Percentiles rank a stretch among this genome's conserved stretches.
These are phyloP conservation scores for Globisporangium sylvaticum DNA, from an alignment of 352 stramenopile genomes.

Conservation along the genomic window DNA sequence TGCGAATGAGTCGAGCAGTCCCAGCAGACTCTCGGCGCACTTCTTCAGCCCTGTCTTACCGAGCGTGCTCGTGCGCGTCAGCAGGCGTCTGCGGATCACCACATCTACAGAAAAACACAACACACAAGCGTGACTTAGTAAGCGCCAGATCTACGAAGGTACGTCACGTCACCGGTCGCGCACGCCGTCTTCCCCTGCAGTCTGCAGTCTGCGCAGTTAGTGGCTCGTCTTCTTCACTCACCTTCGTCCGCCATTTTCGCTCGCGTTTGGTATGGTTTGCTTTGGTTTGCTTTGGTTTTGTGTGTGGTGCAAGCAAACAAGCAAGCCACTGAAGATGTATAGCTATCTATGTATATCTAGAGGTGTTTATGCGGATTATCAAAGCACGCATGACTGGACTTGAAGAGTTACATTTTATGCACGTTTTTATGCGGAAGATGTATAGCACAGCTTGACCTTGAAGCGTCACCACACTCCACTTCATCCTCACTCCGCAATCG, in stretches of 20 bases:
- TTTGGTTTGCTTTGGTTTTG: constrained; percentile 4
- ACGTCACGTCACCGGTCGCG: too few species aligned
- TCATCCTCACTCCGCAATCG: neutral
- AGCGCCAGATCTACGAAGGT: neutral
- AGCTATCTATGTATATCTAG: too few species aligned
- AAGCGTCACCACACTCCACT: neutral
- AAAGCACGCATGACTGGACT: neutral
- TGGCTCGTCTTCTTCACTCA: constrained; percentile 10
- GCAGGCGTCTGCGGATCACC: constrained; percentile 65
- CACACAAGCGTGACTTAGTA: neutral
- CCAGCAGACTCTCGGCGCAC: constrained; percentile 66
- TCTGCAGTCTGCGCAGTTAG: neutral
- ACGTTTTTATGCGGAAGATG: neutral
- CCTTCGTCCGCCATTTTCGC: constrained; percentile 55
- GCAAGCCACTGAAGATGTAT: too few species aligned
- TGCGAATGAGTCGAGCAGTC: constrained; percentile 53
- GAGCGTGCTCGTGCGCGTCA: constrained; percentile 77
- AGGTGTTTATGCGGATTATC: neutral
- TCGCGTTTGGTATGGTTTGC: constrained; percentile 2
- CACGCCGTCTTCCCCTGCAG: neutral
- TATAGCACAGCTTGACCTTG: neutral
- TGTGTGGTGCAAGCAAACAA: neutral
- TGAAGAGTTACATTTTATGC: neutral
- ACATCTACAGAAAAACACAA: constrained; percentile 29
- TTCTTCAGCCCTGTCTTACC: constrained; percentile 81